Conservation (phyloP, 225 moss, liverwort and hornwort species). For the Sphagnum tenellum region DNA sequence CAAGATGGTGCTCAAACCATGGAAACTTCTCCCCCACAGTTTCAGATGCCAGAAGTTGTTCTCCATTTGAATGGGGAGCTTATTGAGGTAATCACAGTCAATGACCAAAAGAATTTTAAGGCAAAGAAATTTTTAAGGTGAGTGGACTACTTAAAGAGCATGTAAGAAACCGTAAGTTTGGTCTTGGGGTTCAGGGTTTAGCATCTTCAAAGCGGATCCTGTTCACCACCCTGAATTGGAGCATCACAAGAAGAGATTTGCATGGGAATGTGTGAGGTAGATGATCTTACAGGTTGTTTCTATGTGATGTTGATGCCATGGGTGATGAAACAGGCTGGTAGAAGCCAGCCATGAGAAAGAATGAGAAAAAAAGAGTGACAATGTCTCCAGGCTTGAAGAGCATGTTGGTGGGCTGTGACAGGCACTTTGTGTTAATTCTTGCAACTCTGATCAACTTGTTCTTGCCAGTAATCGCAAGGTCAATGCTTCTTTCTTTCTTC, state of each 20-base stretch:
- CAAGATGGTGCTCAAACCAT: slow-evolving; percentile 1
- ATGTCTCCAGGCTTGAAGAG: slow-evolving; percentile 1
- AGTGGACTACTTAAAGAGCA: no score
- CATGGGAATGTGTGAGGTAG: no score
- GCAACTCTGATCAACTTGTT: slow-evolving; percentile 51
- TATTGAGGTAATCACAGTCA: slow-evolving; percentile 36
- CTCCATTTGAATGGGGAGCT: slow-evolving; percentile 55
- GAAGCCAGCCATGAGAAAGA: slow-evolving; percentile 8
- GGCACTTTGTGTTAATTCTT: slow-evolving; percentile 58
- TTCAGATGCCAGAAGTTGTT: slow-evolving; percentile 37
- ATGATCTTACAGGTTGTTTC: no score
- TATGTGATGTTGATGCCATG: not conserved
- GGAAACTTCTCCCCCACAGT: slow-evolving; percentile 18
- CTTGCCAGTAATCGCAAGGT: slow-evolving; percentile 70
- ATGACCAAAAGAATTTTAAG: no score
- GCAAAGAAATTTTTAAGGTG: no score
- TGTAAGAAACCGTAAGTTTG: no score
- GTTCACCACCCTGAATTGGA: no score
- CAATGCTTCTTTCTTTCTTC: not conserved
- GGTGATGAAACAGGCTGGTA: not conserved
- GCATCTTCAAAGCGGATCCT: no score
- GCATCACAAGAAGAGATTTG: no score
- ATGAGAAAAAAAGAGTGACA: no score
- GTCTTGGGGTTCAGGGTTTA: no score
- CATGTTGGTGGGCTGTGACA: slow-evolving; percentile 26